Conservation (phyloP, 257 asterid genomes). For the Solanum bulbocastanum region DNA sequence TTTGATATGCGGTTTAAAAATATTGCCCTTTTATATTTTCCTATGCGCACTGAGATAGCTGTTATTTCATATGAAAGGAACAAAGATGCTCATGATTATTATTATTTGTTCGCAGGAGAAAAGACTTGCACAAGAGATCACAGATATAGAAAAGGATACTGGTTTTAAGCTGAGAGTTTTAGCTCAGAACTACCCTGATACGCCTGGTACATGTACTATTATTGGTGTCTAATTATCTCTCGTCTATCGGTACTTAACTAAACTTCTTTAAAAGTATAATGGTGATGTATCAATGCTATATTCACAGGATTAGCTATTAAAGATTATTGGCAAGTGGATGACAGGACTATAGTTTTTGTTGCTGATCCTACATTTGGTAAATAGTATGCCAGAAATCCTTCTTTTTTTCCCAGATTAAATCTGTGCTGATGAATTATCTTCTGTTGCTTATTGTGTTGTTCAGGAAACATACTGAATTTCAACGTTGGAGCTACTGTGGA, state of each 20-base stretch:
- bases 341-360: conserved; percentile 73
- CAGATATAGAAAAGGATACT: conserved; percentile 68
- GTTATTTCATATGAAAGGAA: background rate
- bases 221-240: background rate
- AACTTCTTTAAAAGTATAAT: background rate
- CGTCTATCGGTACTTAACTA: background rate
- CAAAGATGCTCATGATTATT: conserved; percentile 1
- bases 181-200: conserved; percentile 94
- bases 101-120: conserved; percentile 43
- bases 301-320: conserved; percentile 71
- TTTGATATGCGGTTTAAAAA: background rate
- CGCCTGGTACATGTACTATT: conserved; percentile 46
- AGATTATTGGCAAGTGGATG: conserved; percentile 91
- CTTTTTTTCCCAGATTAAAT: background rate
- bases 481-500: conserved; percentile 87
- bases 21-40: background rate
- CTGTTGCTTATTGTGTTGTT: background rate
- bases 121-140: conserved; percentile 65
- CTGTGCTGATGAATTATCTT: background rate
- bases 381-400: background rate
- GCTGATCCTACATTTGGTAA: conserved; percentile 96
- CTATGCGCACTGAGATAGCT: background rate
- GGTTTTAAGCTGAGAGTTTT: conserved; percentile 79
- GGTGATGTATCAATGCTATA: background rate
- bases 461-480: conserved; percentile 88